Conservation (phyloP, 129 eudicot genomes). For the Chrysanthemum seticuspe region DNA sequence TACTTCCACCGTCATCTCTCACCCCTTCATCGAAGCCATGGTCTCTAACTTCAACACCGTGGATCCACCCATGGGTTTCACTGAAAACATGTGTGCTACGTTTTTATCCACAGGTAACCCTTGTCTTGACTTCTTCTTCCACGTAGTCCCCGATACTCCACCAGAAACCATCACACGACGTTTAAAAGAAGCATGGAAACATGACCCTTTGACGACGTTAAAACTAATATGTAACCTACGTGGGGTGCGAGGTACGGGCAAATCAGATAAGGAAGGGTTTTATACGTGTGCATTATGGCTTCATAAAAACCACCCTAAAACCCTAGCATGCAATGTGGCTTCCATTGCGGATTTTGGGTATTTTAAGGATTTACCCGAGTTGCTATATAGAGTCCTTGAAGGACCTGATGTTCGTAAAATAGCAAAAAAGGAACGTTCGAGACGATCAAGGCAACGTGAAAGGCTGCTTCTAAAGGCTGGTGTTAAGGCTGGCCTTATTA, state of each 20-base stretch:
- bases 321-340: neutral
- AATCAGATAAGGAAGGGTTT: neutral
- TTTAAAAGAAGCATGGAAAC: neutral
- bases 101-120: neutral
- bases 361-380: neutral
- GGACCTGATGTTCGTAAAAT: neutral
- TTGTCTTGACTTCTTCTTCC: neutral
- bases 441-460: neutral
- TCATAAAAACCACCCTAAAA: neutral
- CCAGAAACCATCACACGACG: neutral
- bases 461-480: no score
- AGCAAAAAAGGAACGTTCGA: neutral
- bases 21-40: conserved; percentile 17
- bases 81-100: neutral
- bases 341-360: neutral
- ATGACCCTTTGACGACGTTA: neutral
- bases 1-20: neutral
- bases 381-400: neutral
- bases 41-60: conserved; percentile 12
- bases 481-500: no score
- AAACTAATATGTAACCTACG: neutral
- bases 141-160: neutral
- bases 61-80: neutral
- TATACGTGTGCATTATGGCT: neutral
- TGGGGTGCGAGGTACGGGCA: neutral